Evolutionary conservation across 345 rosid species (phyloP).

Genomic region (Camelina hispida): DNA sequence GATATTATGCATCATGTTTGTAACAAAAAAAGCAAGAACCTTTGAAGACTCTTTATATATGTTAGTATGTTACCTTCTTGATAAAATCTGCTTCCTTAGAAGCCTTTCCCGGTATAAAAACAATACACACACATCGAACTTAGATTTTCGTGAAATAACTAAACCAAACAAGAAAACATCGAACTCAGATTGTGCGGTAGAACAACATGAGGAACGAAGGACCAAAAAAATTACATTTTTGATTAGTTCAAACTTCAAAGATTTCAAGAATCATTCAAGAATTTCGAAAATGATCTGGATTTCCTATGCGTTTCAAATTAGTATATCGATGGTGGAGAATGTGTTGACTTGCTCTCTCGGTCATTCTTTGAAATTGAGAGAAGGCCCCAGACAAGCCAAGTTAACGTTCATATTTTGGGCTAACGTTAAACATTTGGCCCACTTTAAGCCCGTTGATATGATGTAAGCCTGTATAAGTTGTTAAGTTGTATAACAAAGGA

Average conservation of each 20-base stretch:
- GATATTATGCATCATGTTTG: constrained; percentile 22
- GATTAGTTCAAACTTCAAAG: background rate
- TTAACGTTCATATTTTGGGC: background rate
- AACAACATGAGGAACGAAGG: background rate
- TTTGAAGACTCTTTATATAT: background rate
- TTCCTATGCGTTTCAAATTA: background rate
- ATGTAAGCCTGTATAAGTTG: background rate
- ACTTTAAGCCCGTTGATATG: background rate
- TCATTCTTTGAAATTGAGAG: background rate
- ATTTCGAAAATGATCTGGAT: background rate
- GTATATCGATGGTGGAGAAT: background rate
- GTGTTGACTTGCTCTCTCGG: background rate
- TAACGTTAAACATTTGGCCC: background rate
- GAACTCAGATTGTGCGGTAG: background rate
- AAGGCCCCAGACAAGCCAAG: background rate
- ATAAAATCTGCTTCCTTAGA: background rate
- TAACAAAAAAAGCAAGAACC: background rate
- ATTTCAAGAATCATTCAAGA: background rate
- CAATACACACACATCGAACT: background rate
- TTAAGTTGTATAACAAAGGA: too few relatives aligned
- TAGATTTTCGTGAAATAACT: background rate
- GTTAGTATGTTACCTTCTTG: background rate
- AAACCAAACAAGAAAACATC: background rate
- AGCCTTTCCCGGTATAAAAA: background rate
- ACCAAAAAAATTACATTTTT: background rate